These are phyloP conservation scores for Hypoxylon fuscum DNA, from an alignment of 495 filamentous ascomycete species.

Conservation along the genomic window DNA sequence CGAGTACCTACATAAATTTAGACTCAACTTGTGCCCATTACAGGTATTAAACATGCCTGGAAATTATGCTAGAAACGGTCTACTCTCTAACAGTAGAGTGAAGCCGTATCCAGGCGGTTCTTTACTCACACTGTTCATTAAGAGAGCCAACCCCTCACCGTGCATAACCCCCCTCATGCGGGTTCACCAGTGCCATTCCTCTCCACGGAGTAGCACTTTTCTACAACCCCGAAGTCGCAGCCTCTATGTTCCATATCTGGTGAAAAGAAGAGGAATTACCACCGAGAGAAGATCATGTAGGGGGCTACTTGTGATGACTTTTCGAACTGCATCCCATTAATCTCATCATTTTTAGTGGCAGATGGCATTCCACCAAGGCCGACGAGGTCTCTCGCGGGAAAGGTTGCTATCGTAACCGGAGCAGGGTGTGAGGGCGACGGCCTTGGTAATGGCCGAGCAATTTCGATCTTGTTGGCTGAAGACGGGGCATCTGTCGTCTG, in stretches of 20 bases:
- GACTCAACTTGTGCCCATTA: too few species aligned
- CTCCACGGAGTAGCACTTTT: background rate
- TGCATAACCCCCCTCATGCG: slow-evolving; percentile 5
- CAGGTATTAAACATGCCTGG: too few species aligned
- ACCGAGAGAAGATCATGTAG: slow-evolving; percentile 25
- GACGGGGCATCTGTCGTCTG: slow-evolving; percentile 64
- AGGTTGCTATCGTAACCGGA: slow-evolving; percentile 68
- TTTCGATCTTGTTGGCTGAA: slow-evolving; percentile 64
- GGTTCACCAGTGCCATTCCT: background rate
- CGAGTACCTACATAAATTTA: too few species aligned
- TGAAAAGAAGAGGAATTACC: slow-evolving; percentile 3
- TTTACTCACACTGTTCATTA: too few species aligned
- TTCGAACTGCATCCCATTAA: slow-evolving; percentile 4
- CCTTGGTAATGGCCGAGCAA: slow-evolving; percentile 68
- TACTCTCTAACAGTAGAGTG: too few species aligned
- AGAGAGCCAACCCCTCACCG: slow-evolving; percentile 17
- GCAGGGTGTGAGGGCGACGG: slow-evolving; percentile 62
- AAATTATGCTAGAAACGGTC: too few species aligned
- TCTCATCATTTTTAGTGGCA: slow-evolving; percentile 14
- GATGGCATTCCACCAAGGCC: slow-evolving; percentile 38
- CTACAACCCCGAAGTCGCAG: background rate
- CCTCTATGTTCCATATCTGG: background rate
- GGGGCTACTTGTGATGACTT: background rate
- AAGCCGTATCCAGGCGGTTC: too few species aligned
- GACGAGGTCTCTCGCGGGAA: slow-evolving; percentile 48